Base-by-base conservation (phyloP, 306 rosid genomes). In the Purshia tridentata region DNA sequence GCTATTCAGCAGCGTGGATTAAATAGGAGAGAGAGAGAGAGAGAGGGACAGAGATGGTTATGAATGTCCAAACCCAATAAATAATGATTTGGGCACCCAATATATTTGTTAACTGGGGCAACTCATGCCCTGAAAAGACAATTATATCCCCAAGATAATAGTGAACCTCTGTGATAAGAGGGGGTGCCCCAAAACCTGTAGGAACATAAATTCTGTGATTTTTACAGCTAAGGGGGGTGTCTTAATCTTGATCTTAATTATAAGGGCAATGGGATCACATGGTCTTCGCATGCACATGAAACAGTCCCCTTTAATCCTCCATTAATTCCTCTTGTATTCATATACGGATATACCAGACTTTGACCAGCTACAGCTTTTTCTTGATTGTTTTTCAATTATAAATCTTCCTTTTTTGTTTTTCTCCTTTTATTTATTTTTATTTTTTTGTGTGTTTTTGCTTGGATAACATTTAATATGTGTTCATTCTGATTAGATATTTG, bases 21-120 rank as follows among this genome's bases (percentile, higher is more conserved):
- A 90, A 92, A 92, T 92, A 92, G 84, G 87, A 61, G 86, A 59
- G 87, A 67, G 85, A 68, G 60, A 2, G 48, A 63, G 78, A n/a
- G 64, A 40, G 65, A 22, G 50, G 51, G 35, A 29, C 2, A 29
- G 35, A 29, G 35, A 29, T 1, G 35, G 35, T 29, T 63, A 63
- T 41, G 67, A 41, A 37, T 9, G 50, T 63, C 50, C 49, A 1
- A 63, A 18, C 23, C 49, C 20, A 39, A 39, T 6, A 0, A 0
- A 37, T 10, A 60, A 60, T 60, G 66, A 0, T 60, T 16, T 37
- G 22, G 11, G 16, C 5, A 13, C 47, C 44, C 10, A 60, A 37
- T 39, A 1, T 37, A 35, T 16, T 15, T 59, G 64, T 5, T 12
- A 22, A 57, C 10, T 59, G 37, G 45, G 65, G 67, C 67, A 62